Conservation (phyloP, 2,329 filamentous ascomycete species). For the Cladosporium sp. region DNA sequence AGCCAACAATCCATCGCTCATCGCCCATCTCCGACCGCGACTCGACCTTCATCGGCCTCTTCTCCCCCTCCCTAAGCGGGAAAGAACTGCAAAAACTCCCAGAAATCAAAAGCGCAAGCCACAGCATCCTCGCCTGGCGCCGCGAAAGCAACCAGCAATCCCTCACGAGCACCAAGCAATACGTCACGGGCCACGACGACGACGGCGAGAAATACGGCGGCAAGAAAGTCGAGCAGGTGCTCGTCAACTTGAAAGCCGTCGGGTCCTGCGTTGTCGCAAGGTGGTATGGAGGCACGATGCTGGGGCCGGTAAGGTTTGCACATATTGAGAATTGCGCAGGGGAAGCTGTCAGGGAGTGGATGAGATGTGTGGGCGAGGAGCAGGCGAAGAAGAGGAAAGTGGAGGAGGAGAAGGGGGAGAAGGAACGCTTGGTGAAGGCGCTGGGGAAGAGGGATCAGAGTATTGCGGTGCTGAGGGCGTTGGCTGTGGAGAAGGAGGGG, state of each 20-base stretch:
- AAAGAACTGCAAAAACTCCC: slow-evolving; percentile 41
- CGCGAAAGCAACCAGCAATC: slow-evolving; percentile 44
- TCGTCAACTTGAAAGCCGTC: slow-evolving; percentile 40
- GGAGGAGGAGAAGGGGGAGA: slow-evolving; percentile 29
- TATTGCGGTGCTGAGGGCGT: slow-evolving; percentile 42
- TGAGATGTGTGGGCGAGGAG: slow-evolving; percentile 29
- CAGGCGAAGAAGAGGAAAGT: slow-evolving; percentile 29
- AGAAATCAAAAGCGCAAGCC: slow-evolving; percentile 43
- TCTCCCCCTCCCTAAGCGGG: slow-evolving; percentile 41
- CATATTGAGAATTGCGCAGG: slow-evolving; percentile 49
- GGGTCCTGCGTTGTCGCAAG: slow-evolving; percentile 50
- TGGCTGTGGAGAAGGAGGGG: slow-evolving; percentile 44
- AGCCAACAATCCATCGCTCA: slow-evolving; percentile 39
- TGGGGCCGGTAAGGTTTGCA: slow-evolving; percentile 50
- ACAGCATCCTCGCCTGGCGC: slow-evolving; percentile 51
- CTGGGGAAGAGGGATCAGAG: slow-evolving; percentile 46
- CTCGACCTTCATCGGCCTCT: slow-evolving; percentile 50
- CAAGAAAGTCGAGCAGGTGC: slow-evolving; percentile 43
- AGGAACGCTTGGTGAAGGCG: slow-evolving; percentile 36
- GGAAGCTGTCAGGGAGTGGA: slow-evolving; percentile 45
- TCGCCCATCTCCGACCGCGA: slow-evolving; percentile 45
- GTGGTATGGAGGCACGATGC: slow-evolving; percentile 52
- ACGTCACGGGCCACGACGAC: slow-evolving; percentile 46
- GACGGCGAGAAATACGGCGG: slow-evolving; percentile 53
- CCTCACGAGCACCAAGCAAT: slow-evolving; percentile 35